These are phyloP conservation scores for Apostasia shenzhenica DNA, from an alignment of 106 monocot species.

Conservation along the genomic window DNA sequence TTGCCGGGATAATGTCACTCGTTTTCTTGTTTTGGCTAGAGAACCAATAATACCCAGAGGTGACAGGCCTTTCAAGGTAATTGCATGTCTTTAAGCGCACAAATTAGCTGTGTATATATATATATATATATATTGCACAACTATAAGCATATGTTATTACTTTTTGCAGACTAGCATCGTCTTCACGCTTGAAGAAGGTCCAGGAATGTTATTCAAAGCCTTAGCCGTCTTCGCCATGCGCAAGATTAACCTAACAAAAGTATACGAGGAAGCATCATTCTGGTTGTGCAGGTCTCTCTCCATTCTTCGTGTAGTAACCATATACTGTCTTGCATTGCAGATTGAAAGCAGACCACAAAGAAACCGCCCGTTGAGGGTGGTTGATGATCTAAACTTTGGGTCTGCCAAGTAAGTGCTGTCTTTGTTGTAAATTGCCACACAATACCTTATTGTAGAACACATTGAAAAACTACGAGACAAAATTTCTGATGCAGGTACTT, in stretches of 20 bases:
- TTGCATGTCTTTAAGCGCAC: neutral
- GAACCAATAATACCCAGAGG: slow-evolving; percentile 62
- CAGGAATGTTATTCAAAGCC: slow-evolving; percentile 69
- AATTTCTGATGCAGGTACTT: slow-evolving; percentile 49
- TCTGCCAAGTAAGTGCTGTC: slow-evolving; percentile 41
- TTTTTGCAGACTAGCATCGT: slow-evolving; percentile 64
- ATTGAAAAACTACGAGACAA: neutral
- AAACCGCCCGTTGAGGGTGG: slow-evolving; percentile 59
- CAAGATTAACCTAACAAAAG: slow-evolving; percentile 64
- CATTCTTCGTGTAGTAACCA: neutral
- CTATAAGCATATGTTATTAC: neutral
- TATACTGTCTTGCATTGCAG: slow-evolving; percentile 20
- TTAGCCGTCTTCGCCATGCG: slow-evolving; percentile 66
- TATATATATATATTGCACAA: no score
- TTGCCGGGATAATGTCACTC: slow-evolving; percentile 40
- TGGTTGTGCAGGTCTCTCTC: neutral
- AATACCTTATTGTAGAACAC: neutral
- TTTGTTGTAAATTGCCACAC: neutral
- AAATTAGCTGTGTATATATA: no score
- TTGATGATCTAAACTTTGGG: slow-evolving; percentile 59
- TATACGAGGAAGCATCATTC: neutral
- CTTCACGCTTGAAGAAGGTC: slow-evolving; percentile 82
- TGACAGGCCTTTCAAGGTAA: slow-evolving; percentile 65
- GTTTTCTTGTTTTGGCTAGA: slow-evolving; percentile 59
- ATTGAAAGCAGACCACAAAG: slow-evolving; percentile 79